phyloP scores from a whole-genome alignment of 495 filamentous ascomycete genomes.

The Evernia prunastri region DNA sequence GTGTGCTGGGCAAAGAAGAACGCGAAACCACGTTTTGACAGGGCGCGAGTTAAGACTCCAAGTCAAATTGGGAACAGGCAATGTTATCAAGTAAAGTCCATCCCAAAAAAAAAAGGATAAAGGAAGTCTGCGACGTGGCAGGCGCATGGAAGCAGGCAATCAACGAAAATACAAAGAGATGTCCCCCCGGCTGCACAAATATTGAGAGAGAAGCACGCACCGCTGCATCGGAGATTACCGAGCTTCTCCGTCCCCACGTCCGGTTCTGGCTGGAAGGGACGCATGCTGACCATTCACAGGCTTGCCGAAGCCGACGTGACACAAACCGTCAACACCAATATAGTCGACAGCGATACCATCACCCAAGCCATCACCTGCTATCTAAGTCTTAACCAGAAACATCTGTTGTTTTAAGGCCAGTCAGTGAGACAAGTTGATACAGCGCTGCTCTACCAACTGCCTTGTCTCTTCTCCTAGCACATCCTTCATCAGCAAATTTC shows the following conservation, averaged over 20 bases:
- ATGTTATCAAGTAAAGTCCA: background rate
- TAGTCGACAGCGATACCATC: background rate
- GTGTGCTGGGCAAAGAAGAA: background rate
- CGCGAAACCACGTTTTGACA: background rate
- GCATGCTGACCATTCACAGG: slow-evolving; percentile 4
- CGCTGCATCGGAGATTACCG: background rate
- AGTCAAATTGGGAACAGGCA: background rate
- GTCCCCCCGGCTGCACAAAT: background rate
- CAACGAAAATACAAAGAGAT: background rate
- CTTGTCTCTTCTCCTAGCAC: background rate
- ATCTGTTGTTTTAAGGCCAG: background rate
- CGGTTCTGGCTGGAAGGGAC: background rate
- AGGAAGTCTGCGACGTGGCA: background rate
- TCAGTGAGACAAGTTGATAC: background rate
- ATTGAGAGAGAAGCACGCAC: background rate
- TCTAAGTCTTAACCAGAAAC: background rate
- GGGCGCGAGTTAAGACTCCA: background rate
- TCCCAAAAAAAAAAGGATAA: background rate
- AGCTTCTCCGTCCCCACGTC: background rate
- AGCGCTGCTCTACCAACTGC: background rate
- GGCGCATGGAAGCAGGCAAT: background rate
- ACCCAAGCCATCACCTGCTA: background rate
- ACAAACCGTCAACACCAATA: background rate
- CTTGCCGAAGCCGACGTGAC: slow-evolving; percentile 6
- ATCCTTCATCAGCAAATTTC: background rate